Evolutionary conservation across 176 grass and related monocot species (phyloP).

Genomic region (Carex parvula): DNA sequence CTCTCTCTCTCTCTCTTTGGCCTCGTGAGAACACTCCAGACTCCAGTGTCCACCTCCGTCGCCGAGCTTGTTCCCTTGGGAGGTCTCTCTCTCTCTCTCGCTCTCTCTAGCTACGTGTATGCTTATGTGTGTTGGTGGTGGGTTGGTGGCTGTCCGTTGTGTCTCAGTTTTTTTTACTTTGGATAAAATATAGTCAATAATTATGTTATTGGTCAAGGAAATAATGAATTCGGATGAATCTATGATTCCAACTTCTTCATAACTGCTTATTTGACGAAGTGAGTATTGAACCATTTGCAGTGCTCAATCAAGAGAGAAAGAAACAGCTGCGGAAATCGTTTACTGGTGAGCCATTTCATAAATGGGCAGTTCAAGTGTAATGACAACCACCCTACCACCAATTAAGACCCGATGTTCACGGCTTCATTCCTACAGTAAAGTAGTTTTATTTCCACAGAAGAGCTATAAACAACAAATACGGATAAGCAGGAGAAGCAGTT

Average conservation of each 20-base stretch:
- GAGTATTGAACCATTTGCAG: background rate
- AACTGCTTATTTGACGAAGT: background rate
- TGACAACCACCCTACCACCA: background rate
- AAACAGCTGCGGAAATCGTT: background rate
- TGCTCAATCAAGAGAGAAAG: background rate
- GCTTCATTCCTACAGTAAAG: background rate
- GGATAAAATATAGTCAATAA: background rate
- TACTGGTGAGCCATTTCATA: background rate
- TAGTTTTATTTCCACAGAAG: background rate
- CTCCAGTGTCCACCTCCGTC: background rate
- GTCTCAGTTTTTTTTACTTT: background rate
- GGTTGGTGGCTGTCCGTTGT: background rate
- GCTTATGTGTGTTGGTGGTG: background rate
- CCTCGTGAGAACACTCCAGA: background rate
- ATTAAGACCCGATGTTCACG: background rate
- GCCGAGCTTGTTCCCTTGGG: background rate
- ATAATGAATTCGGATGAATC: background rate
- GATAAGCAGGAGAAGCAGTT: background rate
- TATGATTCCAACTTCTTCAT: background rate
- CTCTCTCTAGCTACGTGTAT: too few relatives aligned
- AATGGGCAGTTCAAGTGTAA: slow-evolving; percentile 8
- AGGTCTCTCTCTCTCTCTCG: background rate
- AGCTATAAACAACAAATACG: background rate
- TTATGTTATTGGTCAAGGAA: background rate
- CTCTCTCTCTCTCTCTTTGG: background rate